Conservation (phyloP, 495 filamentous ascomycete genomes). For the Neurospora sp. region DNA sequence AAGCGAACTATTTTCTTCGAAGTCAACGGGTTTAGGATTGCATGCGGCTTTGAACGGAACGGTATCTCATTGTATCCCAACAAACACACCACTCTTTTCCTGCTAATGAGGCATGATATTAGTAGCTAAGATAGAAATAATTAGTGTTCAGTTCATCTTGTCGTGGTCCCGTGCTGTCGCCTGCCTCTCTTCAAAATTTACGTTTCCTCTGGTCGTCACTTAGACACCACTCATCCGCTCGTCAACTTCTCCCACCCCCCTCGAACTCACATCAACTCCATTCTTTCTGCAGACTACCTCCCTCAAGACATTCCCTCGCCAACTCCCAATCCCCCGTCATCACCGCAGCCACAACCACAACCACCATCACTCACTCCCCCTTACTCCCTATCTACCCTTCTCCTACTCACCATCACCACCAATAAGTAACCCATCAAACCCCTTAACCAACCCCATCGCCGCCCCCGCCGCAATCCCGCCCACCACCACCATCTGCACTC, state of each 20-base stretch:
- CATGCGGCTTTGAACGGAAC: not conserved
- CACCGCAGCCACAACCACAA: not conserved
- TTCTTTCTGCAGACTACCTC: not conserved
- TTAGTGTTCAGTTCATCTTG: not conserved
- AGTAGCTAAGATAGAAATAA: not conserved
- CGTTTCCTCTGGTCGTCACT: not conserved
- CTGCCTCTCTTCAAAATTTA: not conserved
- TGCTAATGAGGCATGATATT: not conserved
- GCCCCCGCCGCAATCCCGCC: conserved; percentile 32
- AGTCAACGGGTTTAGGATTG: not conserved
- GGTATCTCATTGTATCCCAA: not conserved
- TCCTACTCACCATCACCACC: not conserved
- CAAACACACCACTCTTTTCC: not conserved
- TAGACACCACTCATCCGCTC: not conserved
- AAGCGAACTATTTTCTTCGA: not conserved
- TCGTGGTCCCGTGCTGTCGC: not conserved
- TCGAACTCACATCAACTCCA: not conserved
- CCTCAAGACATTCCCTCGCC: not conserved
- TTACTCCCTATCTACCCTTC: not conserved
- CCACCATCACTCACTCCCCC: not conserved
- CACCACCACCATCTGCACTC: conserved; percentile 30
- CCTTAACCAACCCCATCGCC: conserved; percentile 34
- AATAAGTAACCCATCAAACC: conserved; percentile 5
- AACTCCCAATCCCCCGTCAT: not conserved
- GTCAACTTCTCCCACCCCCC: not conserved